Conservation (phyloP, 192 early-diverging fungal genomes). For the Entomortierella beljakovae region DNA sequence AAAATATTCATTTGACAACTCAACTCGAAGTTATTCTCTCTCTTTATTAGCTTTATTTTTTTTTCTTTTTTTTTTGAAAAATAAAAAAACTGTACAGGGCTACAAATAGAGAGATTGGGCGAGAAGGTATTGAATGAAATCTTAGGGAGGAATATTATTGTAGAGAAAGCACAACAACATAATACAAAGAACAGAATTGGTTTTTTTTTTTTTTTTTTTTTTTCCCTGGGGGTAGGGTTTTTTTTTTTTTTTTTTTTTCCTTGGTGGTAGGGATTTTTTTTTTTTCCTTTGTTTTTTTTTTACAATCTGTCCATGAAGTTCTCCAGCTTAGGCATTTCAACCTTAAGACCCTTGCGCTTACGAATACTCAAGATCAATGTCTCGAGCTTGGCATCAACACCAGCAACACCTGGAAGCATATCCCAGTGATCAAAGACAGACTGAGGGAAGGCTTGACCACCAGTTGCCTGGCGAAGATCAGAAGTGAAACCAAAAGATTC, state of each 20-base stretch:
- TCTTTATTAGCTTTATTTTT: conserved; percentile 39
- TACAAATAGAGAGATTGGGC: conserved; percentile 29
- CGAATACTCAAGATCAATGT: conserved; percentile 83
- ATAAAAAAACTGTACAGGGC: conserved; percentile 22
- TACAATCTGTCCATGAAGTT: conserved; percentile 89
- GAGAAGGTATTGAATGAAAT: conserved; percentile 1
- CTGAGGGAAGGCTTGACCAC: conserved; percentile 99
- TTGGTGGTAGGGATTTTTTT: neutral
- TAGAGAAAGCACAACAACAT: conserved; percentile 12
- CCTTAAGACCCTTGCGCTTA: conserved; percentile 93
- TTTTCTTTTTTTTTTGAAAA: conserved; percentile 36
- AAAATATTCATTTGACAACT: neutral
- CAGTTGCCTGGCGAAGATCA: conserved; percentile 92
- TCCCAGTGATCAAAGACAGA: conserved; percentile 98
- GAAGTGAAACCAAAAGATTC: conserved; percentile 99
- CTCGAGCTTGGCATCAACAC: conserved; percentile 84
- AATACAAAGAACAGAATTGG: neutral
- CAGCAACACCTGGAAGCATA: conserved; percentile 79
- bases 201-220: neutral
- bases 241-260: too few relatives aligned
- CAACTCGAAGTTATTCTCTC: conserved; percentile 79
- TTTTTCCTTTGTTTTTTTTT: conserved; percentile 19
- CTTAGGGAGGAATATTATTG: conserved; percentile 11
- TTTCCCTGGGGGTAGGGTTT: too few relatives aligned
- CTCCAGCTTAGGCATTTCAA: conserved; percentile 83